Evolutionary conservation across 768 basidiomycete genomes (phyloP).

Genomic region (Floccularia luteovirens): DNA sequence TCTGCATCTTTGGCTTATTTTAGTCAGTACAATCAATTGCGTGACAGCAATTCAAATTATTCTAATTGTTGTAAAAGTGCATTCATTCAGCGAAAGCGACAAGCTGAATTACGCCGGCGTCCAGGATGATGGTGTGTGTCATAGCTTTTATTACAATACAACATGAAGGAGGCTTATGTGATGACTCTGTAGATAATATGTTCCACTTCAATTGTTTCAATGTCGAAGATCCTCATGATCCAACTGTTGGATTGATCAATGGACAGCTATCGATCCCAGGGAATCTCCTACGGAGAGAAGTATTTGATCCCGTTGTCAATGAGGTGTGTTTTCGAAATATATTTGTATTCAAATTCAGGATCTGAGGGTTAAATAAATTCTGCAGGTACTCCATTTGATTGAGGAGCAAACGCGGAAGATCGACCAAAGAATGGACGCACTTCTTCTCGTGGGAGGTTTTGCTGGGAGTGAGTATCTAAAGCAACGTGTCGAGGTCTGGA

Average conservation of each 20-base stretch:
- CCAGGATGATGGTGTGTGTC: slow-evolving; percentile 59
- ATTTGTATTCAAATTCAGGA: background rate
- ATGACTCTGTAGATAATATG: slow-evolving; percentile 49
- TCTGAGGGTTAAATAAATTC: slow-evolving; percentile 5
- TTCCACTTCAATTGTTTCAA: slow-evolving; percentile 93
- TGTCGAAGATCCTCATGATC: slow-evolving; percentile 75
- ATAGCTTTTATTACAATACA: no score
- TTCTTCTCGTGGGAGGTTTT: slow-evolving; percentile 88
- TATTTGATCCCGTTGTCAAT: slow-evolving; percentile 85
- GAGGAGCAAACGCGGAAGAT: slow-evolving; percentile 66
- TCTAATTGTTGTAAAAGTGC: slow-evolving; percentile 28
- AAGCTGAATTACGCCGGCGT: slow-evolving; percentile 72
- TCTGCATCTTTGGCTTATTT: slow-evolving; percentile 78
- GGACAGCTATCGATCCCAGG: slow-evolving; percentile 84
- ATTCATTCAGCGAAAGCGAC: slow-evolving; percentile 84
- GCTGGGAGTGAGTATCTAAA: slow-evolving; percentile 82
- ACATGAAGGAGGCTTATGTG: slow-evolving; percentile 1
- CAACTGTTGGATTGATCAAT: slow-evolving; percentile 70
- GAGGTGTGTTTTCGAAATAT: slow-evolving; percentile 37
- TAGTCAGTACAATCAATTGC: slow-evolving; percentile 27
- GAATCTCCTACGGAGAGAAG: slow-evolving; percentile 68
- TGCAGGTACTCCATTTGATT: slow-evolving; percentile 69
- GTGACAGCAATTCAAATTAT: background rate
- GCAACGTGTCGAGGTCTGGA: slow-evolving; percentile 63
- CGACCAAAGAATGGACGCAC: slow-evolving; percentile 69